Evolutionary conservation across 441 rosid genomes (phyloP).

Genomic region (Daphne laureola): DNA sequence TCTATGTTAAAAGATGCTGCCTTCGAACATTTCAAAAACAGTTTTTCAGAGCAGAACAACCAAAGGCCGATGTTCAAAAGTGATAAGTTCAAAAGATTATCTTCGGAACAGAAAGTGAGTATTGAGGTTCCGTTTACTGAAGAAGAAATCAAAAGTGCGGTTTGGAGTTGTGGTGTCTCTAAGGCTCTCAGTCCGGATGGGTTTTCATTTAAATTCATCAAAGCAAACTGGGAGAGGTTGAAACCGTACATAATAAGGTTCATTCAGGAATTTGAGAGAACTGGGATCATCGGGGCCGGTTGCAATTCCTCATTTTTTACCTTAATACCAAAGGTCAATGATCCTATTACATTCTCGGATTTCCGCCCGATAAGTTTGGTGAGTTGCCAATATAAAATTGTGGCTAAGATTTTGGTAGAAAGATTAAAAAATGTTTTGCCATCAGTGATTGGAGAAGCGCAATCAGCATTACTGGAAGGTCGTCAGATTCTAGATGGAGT

Average conservation of each 20-base stretch:
- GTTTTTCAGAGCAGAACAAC: too few relatives aligned
- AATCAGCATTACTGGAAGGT: neutral
- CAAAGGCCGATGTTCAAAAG: too few relatives aligned
- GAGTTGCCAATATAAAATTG: neutral
- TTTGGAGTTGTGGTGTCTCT: too few relatives aligned
- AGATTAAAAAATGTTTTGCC: neutral
- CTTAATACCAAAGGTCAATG: neutral
- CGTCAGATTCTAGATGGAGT: neutral
- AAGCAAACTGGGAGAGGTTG: neutral
- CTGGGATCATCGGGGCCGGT: neutral
- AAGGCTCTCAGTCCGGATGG: neutral
- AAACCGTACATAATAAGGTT: neutral
- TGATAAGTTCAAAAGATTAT: too few relatives aligned
- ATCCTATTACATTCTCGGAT: too few relatives aligned
- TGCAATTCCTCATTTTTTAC: neutral
- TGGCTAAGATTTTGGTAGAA: neutral
- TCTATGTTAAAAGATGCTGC: too few relatives aligned
- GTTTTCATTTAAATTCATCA: neutral
- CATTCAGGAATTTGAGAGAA: neutral
- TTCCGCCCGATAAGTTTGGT: too few relatives aligned
- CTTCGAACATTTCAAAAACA: too few relatives aligned
- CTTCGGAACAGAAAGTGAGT: too few relatives aligned
- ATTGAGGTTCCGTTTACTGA: neutral
- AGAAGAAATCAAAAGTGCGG: neutral
- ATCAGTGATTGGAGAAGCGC: neutral